These are phyloP conservation scores for Ailanthus altissimus DNA, from an alignment of 345 rosid genomes.

Conservation along the genomic window DNA sequence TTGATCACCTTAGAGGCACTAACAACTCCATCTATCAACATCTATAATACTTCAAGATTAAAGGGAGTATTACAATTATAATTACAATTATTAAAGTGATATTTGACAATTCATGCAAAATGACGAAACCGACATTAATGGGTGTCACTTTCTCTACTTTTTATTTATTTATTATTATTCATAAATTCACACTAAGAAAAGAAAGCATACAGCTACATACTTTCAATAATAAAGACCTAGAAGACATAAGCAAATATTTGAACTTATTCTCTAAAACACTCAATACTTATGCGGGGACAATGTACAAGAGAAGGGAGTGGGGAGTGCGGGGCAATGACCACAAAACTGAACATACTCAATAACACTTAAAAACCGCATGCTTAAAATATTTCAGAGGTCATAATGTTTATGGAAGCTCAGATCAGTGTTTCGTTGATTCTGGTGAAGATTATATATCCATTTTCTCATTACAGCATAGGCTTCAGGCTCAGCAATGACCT, in stretches of 20 bases:
- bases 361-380: neutral
- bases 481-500: conserved; percentile 6
- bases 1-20: neutral
- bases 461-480: neutral
- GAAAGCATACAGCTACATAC: neutral
- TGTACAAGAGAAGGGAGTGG: neutral
- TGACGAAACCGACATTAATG: neutral
- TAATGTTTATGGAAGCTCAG: neutral
- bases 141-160: neutral
- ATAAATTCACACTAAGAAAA: neutral
- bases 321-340: neutral
- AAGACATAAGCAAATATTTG: neutral
- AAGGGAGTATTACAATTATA: neutral
- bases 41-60: neutral
- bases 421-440: neutral
- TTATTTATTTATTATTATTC: neutral
- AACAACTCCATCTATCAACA: neutral
- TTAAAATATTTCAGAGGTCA: neutral
- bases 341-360: neutral
- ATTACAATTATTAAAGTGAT: neutral
- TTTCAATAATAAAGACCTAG: neutral
- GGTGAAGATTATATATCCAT: neutral
- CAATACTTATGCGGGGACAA: neutral
- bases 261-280: neutral
- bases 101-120: neutral